A percentile compares a stretch with the other conserved stretches of the same genome.
Conservation (phyloP, 2,329 filamentous ascomycete species). For the Monosporascus sp. region DNA sequence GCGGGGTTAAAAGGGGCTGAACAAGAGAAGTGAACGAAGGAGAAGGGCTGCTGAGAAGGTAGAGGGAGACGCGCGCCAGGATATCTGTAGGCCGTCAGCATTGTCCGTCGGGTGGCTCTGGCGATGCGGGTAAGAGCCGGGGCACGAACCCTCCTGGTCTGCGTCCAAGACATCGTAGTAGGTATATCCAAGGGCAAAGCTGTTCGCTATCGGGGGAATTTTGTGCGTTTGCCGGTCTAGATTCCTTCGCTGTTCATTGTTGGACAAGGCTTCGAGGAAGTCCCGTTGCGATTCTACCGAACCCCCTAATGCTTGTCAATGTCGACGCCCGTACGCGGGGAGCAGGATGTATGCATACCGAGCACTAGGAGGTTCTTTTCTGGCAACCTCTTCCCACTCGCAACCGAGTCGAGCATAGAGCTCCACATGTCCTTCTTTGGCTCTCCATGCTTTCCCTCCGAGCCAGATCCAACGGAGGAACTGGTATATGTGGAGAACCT, state of each 20-base stretch:
- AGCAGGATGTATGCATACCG: conserved; percentile 42
- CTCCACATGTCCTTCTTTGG: conserved; percentile 91
- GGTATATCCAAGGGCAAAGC: conserved; percentile 88
- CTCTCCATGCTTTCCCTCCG: conserved; percentile 56
- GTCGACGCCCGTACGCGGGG: not conserved
- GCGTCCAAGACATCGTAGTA: conserved; percentile 92
- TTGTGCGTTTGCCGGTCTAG: conserved; percentile 52
- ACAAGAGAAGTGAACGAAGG: conserved; percentile 77
- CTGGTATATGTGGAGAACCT: conserved; percentile 54
- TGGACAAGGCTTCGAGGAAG: conserved; percentile 64
- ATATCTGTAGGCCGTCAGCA: conserved; percentile 56
- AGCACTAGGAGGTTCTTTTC: conserved; percentile 88
- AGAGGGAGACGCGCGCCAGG: conserved; percentile 81
- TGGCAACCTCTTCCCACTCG: conserved; percentile 81
- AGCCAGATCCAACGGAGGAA: conserved; percentile 41
- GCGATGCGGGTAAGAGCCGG: conserved; percentile 34
- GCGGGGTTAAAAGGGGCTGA: conserved; percentile 75
- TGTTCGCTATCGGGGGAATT: conserved; percentile 78
- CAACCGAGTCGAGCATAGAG: conserved; percentile 84
- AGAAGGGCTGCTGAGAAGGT: conserved; percentile 81
- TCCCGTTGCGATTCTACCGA: conserved; percentile 78
- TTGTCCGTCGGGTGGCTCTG: not conserved
- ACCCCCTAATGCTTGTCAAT: conserved; percentile 54
- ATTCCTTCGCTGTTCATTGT: conserved; percentile 46
- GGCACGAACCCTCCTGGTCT: conserved; percentile 75